phyloP scores from a whole-genome alignment of 2,329 filamentous ascomycete genomes.

The Aspergillus flavus region DNA sequence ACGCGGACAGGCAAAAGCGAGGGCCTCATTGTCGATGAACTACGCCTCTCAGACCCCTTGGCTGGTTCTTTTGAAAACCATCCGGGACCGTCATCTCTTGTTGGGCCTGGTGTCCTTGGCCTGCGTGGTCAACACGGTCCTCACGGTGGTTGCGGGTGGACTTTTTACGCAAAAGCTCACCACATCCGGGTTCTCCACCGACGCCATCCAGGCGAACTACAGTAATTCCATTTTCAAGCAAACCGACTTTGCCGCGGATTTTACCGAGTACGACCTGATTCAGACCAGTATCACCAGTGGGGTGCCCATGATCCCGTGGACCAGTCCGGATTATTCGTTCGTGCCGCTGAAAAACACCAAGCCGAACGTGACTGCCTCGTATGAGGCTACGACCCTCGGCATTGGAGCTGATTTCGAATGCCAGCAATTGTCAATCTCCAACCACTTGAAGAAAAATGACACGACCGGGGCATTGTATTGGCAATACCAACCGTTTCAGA shows the following conservation, averaged over 20 bases:
- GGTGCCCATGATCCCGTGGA: slow-evolving; percentile 35
- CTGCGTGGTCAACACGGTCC: slow-evolving; percentile 32
- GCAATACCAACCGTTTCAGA: slow-evolving; percentile 28
- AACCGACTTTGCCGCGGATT: slow-evolving; percentile 36
- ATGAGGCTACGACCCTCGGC: slow-evolving; percentile 32
- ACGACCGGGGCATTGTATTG: slow-evolving; percentile 24
- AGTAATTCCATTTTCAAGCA: slow-evolving; percentile 31
- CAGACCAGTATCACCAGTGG: slow-evolving; percentile 39
- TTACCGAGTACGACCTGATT: slow-evolving; percentile 39
- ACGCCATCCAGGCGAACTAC: slow-evolving; percentile 31
- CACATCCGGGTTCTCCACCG: slow-evolving; percentile 27
- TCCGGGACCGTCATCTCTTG: slow-evolving; percentile 31
- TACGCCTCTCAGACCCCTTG: slow-evolving; percentile 38
- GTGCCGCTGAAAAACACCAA: slow-evolving; percentile 28
- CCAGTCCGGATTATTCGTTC: slow-evolving; percentile 34
- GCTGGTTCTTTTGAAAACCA: slow-evolving; percentile 31
- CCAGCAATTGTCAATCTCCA: slow-evolving; percentile 18
- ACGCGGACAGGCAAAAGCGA: slow-evolving; percentile 30
- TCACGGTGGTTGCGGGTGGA: slow-evolving; percentile 36
- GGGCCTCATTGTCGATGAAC: slow-evolving; percentile 33
- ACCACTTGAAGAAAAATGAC: slow-evolving; percentile 19
- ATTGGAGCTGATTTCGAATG: slow-evolving; percentile 33
- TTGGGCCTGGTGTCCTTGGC: slow-evolving; percentile 33
- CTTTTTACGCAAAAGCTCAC: slow-evolving; percentile 37
- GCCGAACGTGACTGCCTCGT: slow-evolving; percentile 25